These are phyloP conservation scores for Leptosphaerulina australis DNA, from an alignment of 2,329 filamentous ascomycete genomes.

Conservation along the genomic window DNA sequence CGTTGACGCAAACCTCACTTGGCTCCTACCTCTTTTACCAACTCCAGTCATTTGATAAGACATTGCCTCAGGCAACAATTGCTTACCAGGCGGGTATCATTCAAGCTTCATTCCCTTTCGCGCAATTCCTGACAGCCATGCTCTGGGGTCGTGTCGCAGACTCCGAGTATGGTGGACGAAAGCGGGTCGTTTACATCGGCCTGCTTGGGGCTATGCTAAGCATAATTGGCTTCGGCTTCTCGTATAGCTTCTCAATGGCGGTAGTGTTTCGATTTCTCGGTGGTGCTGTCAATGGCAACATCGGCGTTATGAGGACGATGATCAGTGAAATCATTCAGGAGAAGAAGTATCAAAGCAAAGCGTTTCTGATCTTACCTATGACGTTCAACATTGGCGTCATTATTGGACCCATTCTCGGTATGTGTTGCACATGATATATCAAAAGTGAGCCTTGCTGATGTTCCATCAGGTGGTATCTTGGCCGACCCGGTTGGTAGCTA, in stretches of 20 bases:
- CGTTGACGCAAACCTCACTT: constrained; percentile 71
- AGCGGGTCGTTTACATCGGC: constrained; percentile 78
- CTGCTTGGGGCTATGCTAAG: constrained; percentile 71
- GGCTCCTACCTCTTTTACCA: constrained; percentile 84
- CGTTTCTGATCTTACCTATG: constrained; percentile 68
- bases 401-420: constrained; percentile 51
- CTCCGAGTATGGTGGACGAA: constrained; percentile 69
- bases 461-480: constrained; percentile 65
- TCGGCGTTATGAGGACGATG: constrained; percentile 76
- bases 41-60: constrained; percentile 75
- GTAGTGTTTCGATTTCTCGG: constrained; percentile 70
- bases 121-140: constrained; percentile 82
- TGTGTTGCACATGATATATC: background rate
- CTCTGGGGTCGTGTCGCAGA: constrained; percentile 77
- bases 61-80: constrained; percentile 66
- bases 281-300: constrained; percentile 73
- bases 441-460: constrained; percentile 21
- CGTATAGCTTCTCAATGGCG: constrained; percentile 65
- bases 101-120: constrained; percentile 78
- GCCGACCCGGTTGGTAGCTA: constrained; percentile 69
- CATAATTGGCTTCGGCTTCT: constrained; percentile 72
- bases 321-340: constrained; percentile 74
- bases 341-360: constrained; percentile 65
- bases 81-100: constrained; percentile 78
- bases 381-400: constrained; percentile 68